Percentiles rank a stretch among this genome's conserved stretches.
These are phyloP conservation scores for Podospora fimiseda DNA, from an alignment of 495 filamentous ascomycete genomes.

Conservation along the genomic window DNA sequence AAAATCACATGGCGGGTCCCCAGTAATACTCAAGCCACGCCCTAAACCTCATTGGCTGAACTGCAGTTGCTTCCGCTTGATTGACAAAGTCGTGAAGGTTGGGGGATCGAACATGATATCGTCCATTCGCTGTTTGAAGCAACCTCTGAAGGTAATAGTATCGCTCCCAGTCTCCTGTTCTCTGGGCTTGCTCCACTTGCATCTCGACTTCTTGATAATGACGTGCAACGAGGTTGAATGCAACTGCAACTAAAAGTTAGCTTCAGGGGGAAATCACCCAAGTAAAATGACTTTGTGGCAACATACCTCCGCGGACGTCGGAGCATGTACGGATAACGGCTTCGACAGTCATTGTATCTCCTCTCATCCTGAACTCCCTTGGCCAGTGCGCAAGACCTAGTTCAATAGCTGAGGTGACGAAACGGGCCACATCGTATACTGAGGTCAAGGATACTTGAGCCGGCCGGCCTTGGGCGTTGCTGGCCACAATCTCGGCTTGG, in stretches of 20 bases:
- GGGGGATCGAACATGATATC: conserved; percentile 39
- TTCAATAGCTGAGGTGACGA: conserved; percentile 56
- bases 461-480: conserved; percentile 39
- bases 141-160: conserved; percentile 41
- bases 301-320: conserved; percentile 35
- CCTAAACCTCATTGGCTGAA: conserved; percentile 40
- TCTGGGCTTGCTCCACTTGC: conserved; percentile 34
- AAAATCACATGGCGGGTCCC: conserved; percentile 26
- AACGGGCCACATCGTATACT: conserved; percentile 58
- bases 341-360: conserved; percentile 51
- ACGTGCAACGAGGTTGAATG: conserved; percentile 32
- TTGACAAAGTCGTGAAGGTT: conserved; percentile 41
- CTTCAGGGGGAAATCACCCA: neutral
- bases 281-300: neutral
- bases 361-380: conserved; percentile 57
- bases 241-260: conserved; percentile 23
- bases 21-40: conserved; percentile 45
- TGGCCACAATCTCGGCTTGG: conserved; percentile 52
- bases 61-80: conserved; percentile 30
- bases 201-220: conserved; percentile 39
- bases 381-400: conserved; percentile 59
- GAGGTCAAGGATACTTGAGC: conserved; percentile 60
- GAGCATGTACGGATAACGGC: conserved; percentile 44
- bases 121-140: conserved; percentile 44
- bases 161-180: conserved; percentile 27